Evolutionary conservation across 345 rosid genomes (phyloP).

Genomic region (Brassica incana): DNA sequence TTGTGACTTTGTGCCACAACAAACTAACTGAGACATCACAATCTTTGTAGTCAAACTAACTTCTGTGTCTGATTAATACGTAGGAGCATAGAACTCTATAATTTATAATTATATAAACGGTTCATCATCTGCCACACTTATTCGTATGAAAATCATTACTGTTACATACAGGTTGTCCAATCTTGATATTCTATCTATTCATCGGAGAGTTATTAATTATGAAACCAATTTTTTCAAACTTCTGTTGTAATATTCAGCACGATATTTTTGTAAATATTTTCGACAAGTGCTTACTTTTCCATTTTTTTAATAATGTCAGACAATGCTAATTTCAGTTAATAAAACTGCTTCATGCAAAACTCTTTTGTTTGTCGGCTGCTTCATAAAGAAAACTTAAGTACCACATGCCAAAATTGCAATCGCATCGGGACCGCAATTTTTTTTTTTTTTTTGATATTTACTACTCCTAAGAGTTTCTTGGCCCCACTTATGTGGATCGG

Average conservation of each 20-base stretch:
- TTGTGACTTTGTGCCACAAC: background rate
- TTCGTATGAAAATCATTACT: background rate
- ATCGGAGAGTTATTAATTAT: background rate
- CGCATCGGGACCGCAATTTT: conserved; percentile 1
- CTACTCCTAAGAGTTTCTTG: too few relatives aligned
- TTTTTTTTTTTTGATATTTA: too few relatives aligned
- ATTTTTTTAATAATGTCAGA: background rate
- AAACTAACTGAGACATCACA: background rate
- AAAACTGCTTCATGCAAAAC: background rate
- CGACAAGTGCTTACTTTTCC: background rate
- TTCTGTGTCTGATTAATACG: background rate
- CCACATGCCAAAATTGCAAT: conserved; percentile 12
- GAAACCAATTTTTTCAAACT: background rate
- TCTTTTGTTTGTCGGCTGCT: background rate
- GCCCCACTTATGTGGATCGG: background rate
- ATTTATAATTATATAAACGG: background rate
- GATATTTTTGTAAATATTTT: background rate
- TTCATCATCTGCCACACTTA: background rate
- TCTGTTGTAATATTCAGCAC: background rate
- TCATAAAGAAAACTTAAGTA: background rate
- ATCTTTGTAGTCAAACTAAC: conserved; percentile 17
- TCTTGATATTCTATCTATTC: background rate
- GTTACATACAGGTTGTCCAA: background rate
- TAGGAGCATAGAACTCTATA: background rate
- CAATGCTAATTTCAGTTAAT: background rate